These are phyloP conservation scores for Chloris gayana DNA, from an alignment of 176 grass and related monocot genomes.

Conservation along the genomic window DNA sequence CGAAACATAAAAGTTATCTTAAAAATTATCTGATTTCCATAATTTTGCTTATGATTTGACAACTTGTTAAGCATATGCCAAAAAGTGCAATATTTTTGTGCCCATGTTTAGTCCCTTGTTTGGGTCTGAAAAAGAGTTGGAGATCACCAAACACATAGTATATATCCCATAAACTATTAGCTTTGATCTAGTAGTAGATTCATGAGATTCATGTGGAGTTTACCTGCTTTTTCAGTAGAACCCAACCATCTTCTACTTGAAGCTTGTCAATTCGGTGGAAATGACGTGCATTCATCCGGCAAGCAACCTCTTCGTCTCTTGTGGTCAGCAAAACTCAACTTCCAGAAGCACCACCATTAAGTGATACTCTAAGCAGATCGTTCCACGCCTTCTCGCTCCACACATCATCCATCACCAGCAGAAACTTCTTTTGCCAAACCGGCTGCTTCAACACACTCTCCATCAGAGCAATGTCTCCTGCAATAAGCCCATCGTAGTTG, in stretches of 20 bases:
- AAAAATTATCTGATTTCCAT: too few relatives aligned
- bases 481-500: background rate
- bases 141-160: too few relatives aligned
- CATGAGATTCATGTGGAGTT: too few relatives aligned
- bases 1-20: too few relatives aligned
- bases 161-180: too few relatives aligned
- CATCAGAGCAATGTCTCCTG: background rate
- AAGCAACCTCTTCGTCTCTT: conserved; percentile 17
- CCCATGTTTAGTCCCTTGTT: too few relatives aligned
- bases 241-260: conserved; percentile 22
- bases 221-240: conserved; percentile 21
- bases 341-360: background rate
- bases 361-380: background rate
- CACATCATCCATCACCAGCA: conserved; percentile 53
- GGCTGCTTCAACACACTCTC: background rate
- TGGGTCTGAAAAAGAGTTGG: too few relatives aligned
- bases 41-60: too few relatives aligned
- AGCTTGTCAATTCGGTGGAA: conserved; percentile 29
- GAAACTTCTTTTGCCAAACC: background rate
- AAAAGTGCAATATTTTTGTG: too few relatives aligned
- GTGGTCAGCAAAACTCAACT: conserved; percentile 39
- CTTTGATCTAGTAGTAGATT: too few relatives aligned
- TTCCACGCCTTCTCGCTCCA: conserved; percentile 36
- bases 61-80: too few relatives aligned
- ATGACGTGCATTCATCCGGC: background rate